Percentiles rank a stretch among this genome's conserved stretches.
Conservation (phyloP, 805 yeast species). For the Wickerhamiella bombiphila region DNA sequence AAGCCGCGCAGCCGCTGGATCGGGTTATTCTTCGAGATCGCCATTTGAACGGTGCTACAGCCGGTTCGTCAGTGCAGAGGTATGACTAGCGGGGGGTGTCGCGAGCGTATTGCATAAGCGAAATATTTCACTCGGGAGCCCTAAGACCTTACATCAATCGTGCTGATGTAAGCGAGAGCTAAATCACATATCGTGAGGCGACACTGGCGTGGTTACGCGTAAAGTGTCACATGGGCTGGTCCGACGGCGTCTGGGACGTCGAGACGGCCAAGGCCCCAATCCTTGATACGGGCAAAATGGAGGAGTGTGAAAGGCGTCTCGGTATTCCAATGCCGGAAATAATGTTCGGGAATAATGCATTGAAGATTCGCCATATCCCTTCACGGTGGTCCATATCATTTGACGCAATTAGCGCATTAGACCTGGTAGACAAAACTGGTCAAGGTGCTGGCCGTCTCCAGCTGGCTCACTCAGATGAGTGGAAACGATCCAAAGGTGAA, state of each 20-base stretch:
- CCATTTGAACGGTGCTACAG: constrained; percentile 29
- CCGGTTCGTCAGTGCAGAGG: neutral
- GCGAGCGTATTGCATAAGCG: constrained; percentile 8
- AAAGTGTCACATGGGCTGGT: constrained; percentile 7
- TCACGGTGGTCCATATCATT: constrained; percentile 41
- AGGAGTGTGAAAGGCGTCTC: constrained; percentile 41
- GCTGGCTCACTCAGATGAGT: constrained; percentile 77
- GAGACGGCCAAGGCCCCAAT: constrained; percentile 64
- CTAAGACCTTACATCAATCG: neutral
- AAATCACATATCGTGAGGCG: neutral
- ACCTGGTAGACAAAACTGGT: constrained; percentile 41
- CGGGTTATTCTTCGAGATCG: constrained; percentile 98
- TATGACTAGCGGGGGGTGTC: neutral
- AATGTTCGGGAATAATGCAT: constrained; percentile 80
- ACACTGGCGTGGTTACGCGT: neutral
- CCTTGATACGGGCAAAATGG: constrained; percentile 58
- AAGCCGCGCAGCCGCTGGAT: constrained; percentile 91
- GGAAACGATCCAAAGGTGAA: constrained; percentile 37
- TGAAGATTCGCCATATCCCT: constrained; percentile 33
- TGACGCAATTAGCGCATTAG: constrained; percentile 64
- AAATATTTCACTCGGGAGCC: neutral
- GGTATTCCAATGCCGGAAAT: constrained; percentile 88
- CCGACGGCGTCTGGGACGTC: constrained; percentile 44
- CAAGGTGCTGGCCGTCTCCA: constrained; percentile 34
- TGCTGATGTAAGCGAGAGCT: neutral